phyloP scores from a whole-genome alignment of 495 filamentous ascomycete genomes.

The Usnea hakonensis region DNA sequence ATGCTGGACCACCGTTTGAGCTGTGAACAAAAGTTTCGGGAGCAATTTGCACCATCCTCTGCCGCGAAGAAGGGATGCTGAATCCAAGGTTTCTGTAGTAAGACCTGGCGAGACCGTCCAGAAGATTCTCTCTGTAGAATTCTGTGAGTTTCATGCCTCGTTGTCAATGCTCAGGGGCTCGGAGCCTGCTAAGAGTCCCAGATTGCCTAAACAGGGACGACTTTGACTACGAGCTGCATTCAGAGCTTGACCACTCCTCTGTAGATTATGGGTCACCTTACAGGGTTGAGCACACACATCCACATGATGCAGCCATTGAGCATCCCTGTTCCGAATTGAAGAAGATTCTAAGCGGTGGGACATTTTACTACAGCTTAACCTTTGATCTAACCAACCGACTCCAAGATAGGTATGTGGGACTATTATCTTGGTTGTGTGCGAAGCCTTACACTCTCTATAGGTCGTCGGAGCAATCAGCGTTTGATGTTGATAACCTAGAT shows the following conservation, averaged over 20 bases:
- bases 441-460: constrained; percentile 27
- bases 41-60: neutral
- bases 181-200: constrained; percentile 22
- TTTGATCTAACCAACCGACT: constrained; percentile 93
- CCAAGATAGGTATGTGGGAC: constrained; percentile 66
- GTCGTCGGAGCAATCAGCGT: constrained; percentile 45
- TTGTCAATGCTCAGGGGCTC: neutral
- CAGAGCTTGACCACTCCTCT: constrained; percentile 50
- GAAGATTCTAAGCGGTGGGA: constrained; percentile 88
- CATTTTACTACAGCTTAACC: constrained; percentile 94
- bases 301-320: constrained; percentile 60
- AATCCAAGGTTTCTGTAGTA: constrained; percentile 29
- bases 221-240: constrained; percentile 64
- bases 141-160: constrained; percentile 46
- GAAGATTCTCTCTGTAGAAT: constrained; percentile 79
- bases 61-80: neutral
- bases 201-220: constrained; percentile 78
- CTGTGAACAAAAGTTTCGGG: neutral
- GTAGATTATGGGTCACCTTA: constrained; percentile 45
- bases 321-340: constrained; percentile 85
- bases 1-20: neutral
- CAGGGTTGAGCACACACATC: constrained; percentile 39
- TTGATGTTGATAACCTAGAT: constrained; percentile 78
- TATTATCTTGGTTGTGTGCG: neutral
- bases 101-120: constrained; percentile 82